Conservation (phyloP, 768 basidiomycete species). For the Nevesoporus exiguus region DNA sequence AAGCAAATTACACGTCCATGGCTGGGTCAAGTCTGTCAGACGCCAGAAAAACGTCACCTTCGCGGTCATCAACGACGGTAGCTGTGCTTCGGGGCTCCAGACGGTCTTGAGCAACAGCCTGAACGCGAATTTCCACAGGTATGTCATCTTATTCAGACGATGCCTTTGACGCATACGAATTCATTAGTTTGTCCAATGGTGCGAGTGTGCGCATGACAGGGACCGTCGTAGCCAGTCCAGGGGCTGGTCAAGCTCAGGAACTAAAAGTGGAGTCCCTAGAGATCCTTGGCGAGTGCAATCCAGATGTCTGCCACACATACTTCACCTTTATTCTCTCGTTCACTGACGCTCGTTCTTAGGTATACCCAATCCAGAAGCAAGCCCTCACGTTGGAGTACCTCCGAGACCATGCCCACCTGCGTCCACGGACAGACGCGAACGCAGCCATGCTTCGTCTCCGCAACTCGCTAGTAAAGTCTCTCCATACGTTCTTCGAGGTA, state of each 20-base stretch:
- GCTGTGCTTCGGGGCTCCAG: conserved; percentile 65
- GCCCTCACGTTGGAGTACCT: conserved; percentile 73
- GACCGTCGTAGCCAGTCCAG: conserved; percentile 43
- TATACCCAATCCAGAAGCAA: conserved; percentile 92
- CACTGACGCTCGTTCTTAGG: conserved; percentile 38
- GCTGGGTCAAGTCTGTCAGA: conserved; percentile 85
- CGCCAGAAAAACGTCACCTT: conserved; percentile 89
- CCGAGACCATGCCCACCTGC: conserved; percentile 84
- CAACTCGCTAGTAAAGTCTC: conserved; percentile 48
- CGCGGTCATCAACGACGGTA: conserved; percentile 79
- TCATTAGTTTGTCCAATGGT: conserved; percentile 48
- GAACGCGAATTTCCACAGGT: conserved; percentile 19
- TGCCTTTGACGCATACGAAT: conserved; percentile 4
- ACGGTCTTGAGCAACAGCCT: conserved; percentile 55
- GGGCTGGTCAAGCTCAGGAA: conserved; percentile 50
- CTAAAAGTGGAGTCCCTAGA: conserved; percentile 46
- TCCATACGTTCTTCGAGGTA: conserved; percentile 74
- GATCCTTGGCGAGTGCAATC: conserved; percentile 54
- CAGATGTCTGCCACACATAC: conserved; percentile 40
- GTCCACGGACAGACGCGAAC: conserved; percentile 69
- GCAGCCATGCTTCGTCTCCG: conserved; percentile 77
- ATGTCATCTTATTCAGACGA: background rate
- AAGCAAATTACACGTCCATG: conserved; percentile 49
- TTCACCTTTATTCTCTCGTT: background rate
- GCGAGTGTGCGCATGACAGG: conserved; percentile 52